Evolutionary conservation across 2,329 filamentous ascomycete genomes (phyloP).

Genomic region (Venturia pyrina): DNA sequence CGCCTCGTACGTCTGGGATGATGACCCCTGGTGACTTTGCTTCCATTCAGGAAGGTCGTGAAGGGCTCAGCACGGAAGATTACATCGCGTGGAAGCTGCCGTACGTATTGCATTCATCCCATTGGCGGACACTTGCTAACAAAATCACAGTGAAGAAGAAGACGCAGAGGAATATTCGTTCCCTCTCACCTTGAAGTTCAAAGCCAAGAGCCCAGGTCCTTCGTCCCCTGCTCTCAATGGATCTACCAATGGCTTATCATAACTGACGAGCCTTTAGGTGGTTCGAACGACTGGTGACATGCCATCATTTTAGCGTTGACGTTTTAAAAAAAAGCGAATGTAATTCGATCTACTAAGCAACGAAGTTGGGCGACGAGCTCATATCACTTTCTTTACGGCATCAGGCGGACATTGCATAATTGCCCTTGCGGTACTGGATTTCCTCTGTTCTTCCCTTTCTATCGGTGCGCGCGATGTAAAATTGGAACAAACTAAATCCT

Average conservation of each 20-base stretch:
- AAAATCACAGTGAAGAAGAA: constrained; percentile 66
- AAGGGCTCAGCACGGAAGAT: constrained; percentile 90
- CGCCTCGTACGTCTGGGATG: constrained; percentile 87
- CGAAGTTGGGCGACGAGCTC: not conserved
- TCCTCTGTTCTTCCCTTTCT: not conserved
- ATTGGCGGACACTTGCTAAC: constrained; percentile 21
- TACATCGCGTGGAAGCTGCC: constrained; percentile 97
- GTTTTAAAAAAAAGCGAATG: not conserved
- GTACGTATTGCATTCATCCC: constrained; percentile 45
- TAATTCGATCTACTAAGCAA: not conserved
- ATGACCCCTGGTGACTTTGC: constrained; percentile 99
- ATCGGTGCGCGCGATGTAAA: not conserved
- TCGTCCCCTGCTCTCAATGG: constrained; percentile 11
- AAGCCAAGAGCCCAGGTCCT: constrained; percentile 22
- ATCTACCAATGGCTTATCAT: constrained; percentile 11
- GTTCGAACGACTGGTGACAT: not conserved
- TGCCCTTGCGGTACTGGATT: not conserved
- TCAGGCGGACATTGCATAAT: constrained; percentile 2
- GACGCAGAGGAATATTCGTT: constrained; percentile 72
- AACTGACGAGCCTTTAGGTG: not conserved
- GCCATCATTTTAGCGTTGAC: not conserved
- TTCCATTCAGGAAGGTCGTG: constrained; percentile 85
- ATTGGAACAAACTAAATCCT: not conserved
- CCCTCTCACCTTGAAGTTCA: constrained; percentile 48
- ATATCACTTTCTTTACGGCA: constrained; percentile 5